Conservation (phyloP, 257 asterid species). For the Solanum sejunctum region DNA sequence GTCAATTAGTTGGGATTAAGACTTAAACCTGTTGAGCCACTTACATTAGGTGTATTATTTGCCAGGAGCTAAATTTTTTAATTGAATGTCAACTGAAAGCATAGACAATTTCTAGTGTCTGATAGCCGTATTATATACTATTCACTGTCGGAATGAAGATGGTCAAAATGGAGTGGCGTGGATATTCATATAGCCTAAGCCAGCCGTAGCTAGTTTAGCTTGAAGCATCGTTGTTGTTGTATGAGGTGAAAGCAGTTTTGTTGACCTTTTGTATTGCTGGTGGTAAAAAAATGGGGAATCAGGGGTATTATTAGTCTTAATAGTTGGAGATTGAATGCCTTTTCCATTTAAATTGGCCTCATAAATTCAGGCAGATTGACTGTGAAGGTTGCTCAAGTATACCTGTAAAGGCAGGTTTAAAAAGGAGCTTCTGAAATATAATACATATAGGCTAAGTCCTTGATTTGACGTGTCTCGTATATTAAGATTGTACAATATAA, state of each 20-base stretch:
- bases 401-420: background rate
- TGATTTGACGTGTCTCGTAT: background rate
- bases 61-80: background rate
- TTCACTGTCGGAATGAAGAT: background rate
- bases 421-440: background rate
- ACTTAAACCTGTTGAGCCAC: background rate
- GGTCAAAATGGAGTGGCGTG: background rate
- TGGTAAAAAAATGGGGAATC: background rate
- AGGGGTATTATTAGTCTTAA: background rate
- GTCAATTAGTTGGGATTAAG: background rate
- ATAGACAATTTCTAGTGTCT: background rate
- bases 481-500: background rate
- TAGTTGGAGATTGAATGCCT: background rate
- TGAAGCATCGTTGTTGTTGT: background rate
- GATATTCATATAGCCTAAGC: background rate
- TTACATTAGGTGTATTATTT: background rate
- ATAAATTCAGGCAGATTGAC: background rate
- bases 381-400: background rate
- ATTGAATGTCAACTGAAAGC: background rate
- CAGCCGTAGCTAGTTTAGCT: background rate
- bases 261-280: background rate
- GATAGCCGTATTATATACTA: background rate
- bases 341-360: background rate
- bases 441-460: background rate
- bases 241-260: background rate